A percentile compares a stretch with the other conserved stretches of the same genome.
Conservation (phyloP, 371 early-diverging fungal genomes). For the Smittium culicis region DNA sequence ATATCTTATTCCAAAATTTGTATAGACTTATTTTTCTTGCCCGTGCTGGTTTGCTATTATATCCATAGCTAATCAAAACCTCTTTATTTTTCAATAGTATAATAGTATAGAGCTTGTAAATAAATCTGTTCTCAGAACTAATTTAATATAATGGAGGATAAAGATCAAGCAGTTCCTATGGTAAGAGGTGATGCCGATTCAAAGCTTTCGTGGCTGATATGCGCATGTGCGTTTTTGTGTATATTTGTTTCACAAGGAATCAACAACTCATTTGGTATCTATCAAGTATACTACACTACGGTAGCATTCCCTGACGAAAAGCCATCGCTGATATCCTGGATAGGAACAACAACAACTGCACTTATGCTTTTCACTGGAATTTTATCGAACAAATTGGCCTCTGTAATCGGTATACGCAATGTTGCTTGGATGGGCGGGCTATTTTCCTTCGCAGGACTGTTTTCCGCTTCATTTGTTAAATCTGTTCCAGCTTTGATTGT, state of each 20-base stretch:
- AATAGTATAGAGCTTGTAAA: too few species aligned
- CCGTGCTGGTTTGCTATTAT: too few species aligned
- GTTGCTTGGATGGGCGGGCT: conserved; percentile 30
- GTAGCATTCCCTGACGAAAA: conserved; percentile 25
- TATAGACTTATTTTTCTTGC: too few species aligned
- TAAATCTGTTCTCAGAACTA: too few species aligned
- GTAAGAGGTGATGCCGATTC: too few species aligned
- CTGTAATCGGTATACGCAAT: conserved; percentile 29
- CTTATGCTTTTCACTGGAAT: conserved; percentile 34
- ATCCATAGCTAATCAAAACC: too few species aligned
- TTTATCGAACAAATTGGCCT: conserved; percentile 24
- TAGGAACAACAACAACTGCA: conserved; percentile 33
- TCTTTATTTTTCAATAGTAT: too few species aligned
- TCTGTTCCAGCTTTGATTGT: conserved; percentile 45
- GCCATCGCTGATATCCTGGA: conserved; percentile 31
- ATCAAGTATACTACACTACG: conserved; percentile 31
- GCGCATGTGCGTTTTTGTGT: conserved; percentile 24
- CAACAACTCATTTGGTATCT: conserved; percentile 34
- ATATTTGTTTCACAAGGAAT: conserved; percentile 33
- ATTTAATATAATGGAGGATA: too few species aligned
- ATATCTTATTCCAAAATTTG: too few species aligned
- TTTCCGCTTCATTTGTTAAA: conserved; percentile 34
- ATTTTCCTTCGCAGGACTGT: conserved; percentile 27
- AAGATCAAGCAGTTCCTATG: too few species aligned
- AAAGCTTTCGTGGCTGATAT: conserved; percentile 28